Base-by-base conservation (phyloP, 1,139 yeast species). In the Saccharomycopsis phalli region DNA sequence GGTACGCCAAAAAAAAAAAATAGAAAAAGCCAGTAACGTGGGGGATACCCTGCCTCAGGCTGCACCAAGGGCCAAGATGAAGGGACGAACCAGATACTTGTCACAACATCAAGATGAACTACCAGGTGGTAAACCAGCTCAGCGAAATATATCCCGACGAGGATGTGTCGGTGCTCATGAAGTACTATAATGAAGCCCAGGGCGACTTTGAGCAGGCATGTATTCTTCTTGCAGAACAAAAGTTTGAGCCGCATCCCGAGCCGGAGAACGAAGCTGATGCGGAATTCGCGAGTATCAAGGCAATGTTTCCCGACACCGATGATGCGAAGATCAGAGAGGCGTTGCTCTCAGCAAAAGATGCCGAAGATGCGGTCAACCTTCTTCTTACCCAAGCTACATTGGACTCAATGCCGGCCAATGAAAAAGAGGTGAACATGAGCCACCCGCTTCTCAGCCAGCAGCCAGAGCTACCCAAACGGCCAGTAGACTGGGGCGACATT, bases 241-340 rank as follows among this genome's bases (percentile, higher is more conserved):
- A 30, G 7, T 8, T 14, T 13, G 33, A 30, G 6, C 31, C 6
- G n/a, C n/a, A 10, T n/a, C 11, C 10, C 10, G 19, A 6, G 11
- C 5, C 5, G 8, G 33, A 16, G 13, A n/a, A 17, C 4, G 33
- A 30, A 13, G n/a, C 8, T 11, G 4, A 18, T 3, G 35, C 22
- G 27, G 44, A 37, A 21, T 40, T 26, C 33, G 21, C 25, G 14
- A 32, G 32, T 16, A 13, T 40, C 3, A 36, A 21, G 27, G 11
- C 11, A 4, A 40, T 40, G 37, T 40, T 40, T 22, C 37, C 40
- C 4, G 29, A 40, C 3, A 23, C 16, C 13, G 18, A n/a, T 8
- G 44, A 36, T 14, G 31, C 4, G 11, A 28, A 22, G 21, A 31
- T 40, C 8, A 5, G 8, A 3, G 20, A n/a, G 25, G 33, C 32